Base-by-base conservation (phyloP, 768 basidiomycete genomes). In the Nevesoporus exiguus region DNA sequence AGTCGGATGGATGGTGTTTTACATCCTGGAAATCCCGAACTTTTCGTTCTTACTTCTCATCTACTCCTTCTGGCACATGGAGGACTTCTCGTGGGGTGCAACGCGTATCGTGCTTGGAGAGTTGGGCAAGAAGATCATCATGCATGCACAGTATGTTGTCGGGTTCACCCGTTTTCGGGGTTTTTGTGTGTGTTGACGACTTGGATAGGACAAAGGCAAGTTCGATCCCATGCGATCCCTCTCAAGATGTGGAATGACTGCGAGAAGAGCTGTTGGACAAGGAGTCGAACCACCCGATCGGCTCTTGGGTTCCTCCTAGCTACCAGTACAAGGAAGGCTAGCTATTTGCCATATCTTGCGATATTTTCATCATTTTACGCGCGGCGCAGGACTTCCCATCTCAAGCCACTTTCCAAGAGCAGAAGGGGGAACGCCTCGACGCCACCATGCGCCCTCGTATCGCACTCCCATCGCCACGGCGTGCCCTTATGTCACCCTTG, bases 261-360 rank as follows among this genome's bases (percentile, higher is more conserved):
- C 64, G 87, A 93, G 78, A 97, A 95, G 94, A 96, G 69, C 82
- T 97, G 11, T 98, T 94, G 94, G 94, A 97, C 67, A 93, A 94
- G 70, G 94, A 96, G 61, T 94, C 91, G 0, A 95, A 95, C 64
- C 93, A 96, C 71, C 93, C 91, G 56, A 91, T 94, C 48, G 92
- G 92, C 8, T 94, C 91, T 0, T 96, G 92, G 90, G 85, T 88
- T 10, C 92, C 93, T 31, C 90, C 89, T 1, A 73, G 75, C 37
- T 87, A 87, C 65, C 68, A 79, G 58, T 84, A 80, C 59, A 86
- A 83, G 62, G 85, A 87, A 25, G 89, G 84, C 2, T 90, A 90
- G n/a, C n/a, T n/a, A n/a, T n/a, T n/a, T 51, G 77, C 85, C 3
- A 86, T 91, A 64, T 90, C 88, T 3, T 83, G 79, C 15, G 84